Evolutionary conservation across 169 alveolate genomes (phyloP).

Genomic region (Plasmodium gonderi): DNA sequence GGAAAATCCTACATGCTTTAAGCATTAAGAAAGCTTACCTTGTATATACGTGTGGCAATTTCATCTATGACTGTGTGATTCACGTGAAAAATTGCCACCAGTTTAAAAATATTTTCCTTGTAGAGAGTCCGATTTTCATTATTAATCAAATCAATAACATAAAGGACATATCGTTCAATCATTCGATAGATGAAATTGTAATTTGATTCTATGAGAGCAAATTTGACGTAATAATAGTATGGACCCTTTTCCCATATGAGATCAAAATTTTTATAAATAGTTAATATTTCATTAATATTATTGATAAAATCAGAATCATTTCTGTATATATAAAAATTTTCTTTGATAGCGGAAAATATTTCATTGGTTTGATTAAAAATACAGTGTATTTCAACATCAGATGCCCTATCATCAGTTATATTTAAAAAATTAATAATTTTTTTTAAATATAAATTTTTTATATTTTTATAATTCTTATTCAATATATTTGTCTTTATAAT

Average conservation of each 20-base stretch:
- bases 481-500: slow-evolving; percentile 58
- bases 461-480: slow-evolving; percentile 54
- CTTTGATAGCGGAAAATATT: slow-evolving; percentile 22
- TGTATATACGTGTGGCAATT: slow-evolving; percentile 41
- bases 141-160: slow-evolving; percentile 49
- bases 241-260: slow-evolving; percentile 21
- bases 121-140: slow-evolving; percentile 15
- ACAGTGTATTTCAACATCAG: slow-evolving; percentile 45
- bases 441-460: slow-evolving; percentile 70
- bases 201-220: slow-evolving; percentile 35
- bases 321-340: slow-evolving; percentile 52
- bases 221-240: slow-evolving; percentile 10
- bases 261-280: slow-evolving; percentile 40
- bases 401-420: slow-evolving; percentile 42
- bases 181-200: slow-evolving; percentile 20
- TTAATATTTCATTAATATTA: slow-evolving; percentile 46
- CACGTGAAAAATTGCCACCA: slow-evolving; percentile 15
- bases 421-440: slow-evolving; percentile 66
- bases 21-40: slow-evolving; percentile 34
- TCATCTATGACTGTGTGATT: background rate
- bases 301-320: slow-evolving; percentile 27
- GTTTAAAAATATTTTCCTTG: slow-evolving; percentile 34
- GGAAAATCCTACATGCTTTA: too few species aligned
- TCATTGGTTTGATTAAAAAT: slow-evolving; percentile 30
- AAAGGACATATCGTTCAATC: slow-evolving; percentile 52